Base-by-base conservation (phyloP, 306 rosid genomes). In the Oemleria cerasiformis region DNA sequence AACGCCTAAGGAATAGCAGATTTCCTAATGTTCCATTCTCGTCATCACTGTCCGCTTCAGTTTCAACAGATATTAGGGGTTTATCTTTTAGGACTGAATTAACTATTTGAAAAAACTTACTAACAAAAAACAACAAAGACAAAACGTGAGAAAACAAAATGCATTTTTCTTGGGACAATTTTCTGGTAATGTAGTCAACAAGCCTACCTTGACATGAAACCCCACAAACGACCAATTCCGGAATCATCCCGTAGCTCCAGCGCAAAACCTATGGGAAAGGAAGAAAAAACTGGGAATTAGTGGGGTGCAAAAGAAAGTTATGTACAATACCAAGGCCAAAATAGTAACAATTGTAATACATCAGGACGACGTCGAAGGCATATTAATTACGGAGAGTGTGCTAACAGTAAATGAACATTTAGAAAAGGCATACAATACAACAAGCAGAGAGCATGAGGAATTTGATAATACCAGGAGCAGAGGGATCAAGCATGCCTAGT, bases 161-260 rank as follows among this genome's bases (percentile, higher is more conserved):
- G 59, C 13, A 30, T 55, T 63, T 40, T 10, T 16, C 10, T 0
- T 19, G 17, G 39, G n/a, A n/a, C 8, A 40, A 39, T 63, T 16
- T 59, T 58, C 64, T 25, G 20, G 41, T 10, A 34, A 5, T 34
- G 21, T 50, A 67, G 36, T 48, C n/a, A 13, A 54, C 47, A 40
- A 40, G 19, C 17, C 41, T 82, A 94, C 98, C 99, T 76, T 59
- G 99, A 84, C 84, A 94, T 82, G 60, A 89, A 80, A 79, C 99
- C 96, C 96, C 97, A 89, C 54, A 94, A 73, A 67, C 96, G 94
- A 72, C 88, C 73, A 64, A 91, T 78, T 80, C 98, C 99, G 13
- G 84, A 73, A 70, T 94, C 99, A 82, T 91, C 99, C 65, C 88
- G 86, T 21, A 94, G 95, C 86, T 94, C 99, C 43, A 71, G 77